phyloP scores from a whole-genome alignment of 768 basidiomycete species.

The Gymnopilus junonius region DNA sequence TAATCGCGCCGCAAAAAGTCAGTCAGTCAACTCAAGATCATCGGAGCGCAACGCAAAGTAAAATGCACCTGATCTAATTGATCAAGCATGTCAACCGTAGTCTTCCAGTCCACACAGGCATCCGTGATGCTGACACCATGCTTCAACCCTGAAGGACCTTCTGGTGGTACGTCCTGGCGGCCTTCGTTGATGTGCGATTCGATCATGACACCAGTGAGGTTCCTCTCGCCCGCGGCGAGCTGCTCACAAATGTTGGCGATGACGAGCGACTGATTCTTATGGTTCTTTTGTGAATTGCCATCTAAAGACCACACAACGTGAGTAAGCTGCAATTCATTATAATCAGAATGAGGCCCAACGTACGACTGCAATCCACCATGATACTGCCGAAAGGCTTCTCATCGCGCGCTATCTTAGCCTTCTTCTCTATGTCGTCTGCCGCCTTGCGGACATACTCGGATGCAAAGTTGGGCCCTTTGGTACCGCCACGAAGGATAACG shows the following conservation, averaged over 20 bases:
- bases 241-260: constrained; percentile 74
- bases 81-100: constrained; percentile 77
- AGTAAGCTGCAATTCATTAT: too few relatives aligned
- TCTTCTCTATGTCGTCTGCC: constrained; percentile 66
- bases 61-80: constrained; percentile 58
- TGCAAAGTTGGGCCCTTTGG: constrained; percentile 88
- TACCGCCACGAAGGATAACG: constrained; percentile 94
- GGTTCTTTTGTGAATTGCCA: constrained; percentile 96
- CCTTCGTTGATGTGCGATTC: constrained; percentile 94
- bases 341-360: too few relatives aligned
- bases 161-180: constrained; percentile 83
- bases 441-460: constrained; percentile 73
- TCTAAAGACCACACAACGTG: constrained; percentile 60
- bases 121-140: constrained; percentile 90
- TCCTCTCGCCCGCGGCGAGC: constrained; percentile 65
- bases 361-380: constrained; percentile 89
- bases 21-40: neutral
- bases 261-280: constrained; percentile 89
- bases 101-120: constrained; percentile 88
- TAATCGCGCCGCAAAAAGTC: neutral
- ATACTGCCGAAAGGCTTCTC: constrained; percentile 58
- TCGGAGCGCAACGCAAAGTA: neutral
- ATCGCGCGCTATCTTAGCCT: constrained; percentile 34
- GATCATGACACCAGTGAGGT: constrained; percentile 96
- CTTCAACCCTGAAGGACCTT: constrained; percentile 70